Evolutionary conservation across 345 rosid species (phyloP).

Genomic region (Salix purpurea): DNA sequence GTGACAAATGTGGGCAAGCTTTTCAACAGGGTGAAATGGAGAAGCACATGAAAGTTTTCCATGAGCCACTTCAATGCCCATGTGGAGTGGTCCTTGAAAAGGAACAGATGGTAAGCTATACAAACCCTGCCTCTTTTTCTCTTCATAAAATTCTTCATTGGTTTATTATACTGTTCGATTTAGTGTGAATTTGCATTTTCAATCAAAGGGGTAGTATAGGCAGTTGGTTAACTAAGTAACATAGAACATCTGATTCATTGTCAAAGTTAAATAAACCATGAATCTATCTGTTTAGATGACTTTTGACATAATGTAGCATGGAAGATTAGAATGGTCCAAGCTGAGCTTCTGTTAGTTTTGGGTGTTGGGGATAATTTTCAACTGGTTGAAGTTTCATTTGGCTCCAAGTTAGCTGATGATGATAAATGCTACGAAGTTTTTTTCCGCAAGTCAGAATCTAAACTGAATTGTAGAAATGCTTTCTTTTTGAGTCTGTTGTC

Average conservation of each 20-base stretch:
- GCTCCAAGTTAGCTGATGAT: too few relatives aligned
- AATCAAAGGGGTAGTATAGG: neutral
- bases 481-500: neutral
- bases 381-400: neutral
- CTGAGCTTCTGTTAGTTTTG: neutral
- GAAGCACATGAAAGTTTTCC: constrained; percentile 87
- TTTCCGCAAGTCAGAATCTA: neutral
- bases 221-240: neutral
- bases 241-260: neutral
- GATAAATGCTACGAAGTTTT: neutral
- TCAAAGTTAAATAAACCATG: neutral
- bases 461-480: neutral
- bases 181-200: neutral
- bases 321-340: neutral
- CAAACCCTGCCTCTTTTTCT: neutral
- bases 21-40: constrained; percentile 78
- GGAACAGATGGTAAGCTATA: constrained; percentile 65
- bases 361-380: neutral
- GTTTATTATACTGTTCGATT: neutral
- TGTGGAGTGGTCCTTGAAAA: constrained; percentile 82
- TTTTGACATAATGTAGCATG: neutral
- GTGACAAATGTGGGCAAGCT: constrained; percentile 80
- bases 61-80: constrained; percentile 74
- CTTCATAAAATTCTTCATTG: neutral
- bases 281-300: neutral